Evolutionary conservation across 192 early-diverging fungal genomes (phyloP), one percentile per base, ranked within the genome.

Genomic region (Backusella westeae): DNA sequence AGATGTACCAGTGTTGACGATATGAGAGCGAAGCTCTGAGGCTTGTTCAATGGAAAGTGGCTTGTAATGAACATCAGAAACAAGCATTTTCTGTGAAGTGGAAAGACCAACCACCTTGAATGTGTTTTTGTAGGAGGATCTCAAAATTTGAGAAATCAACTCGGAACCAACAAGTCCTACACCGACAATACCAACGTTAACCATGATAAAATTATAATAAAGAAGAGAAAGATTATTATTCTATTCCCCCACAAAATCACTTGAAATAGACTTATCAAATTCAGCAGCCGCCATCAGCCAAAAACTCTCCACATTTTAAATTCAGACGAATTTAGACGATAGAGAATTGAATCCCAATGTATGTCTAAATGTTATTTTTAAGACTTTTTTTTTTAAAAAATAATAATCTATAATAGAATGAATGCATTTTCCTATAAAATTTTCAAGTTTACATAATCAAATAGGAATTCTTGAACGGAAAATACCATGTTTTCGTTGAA

Each of bases 161-260:
- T 93, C 96, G n/a, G 90, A 88, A 75, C 97, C 97, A 71, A 99
- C 97, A 68, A 97, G 91, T 53, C 97, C 97, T 68, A 96, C 93
- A 39, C 97, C 97, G 83, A 99, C 89, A 74, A 99, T 92, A 73
- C 94, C 97, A 80, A 99, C 83, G 82, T 91, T 93, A 72, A 94
- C 85, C 88, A 89, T 89, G 73, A 21, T 75, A 19, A 9, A 75
- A 75, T 68, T 63, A 41, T 42, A 42, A 63, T 14, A 29, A 14
- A 29, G 26, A 63, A 14, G 12, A 63, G 56, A 63, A 29, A 63
- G 56, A 29, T 63, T 63, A 14, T 29, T 63, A 63, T 63, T 29
- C 10, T 63, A 8, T 29, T 63, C 10, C 56, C 56, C 56, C 56
- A 23, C 56, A 63, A 63, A 26, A 29, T 29, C 56, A 29, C 56